Evolutionary conservation across 2,329 filamentous ascomycete species (phyloP).

Genomic region (Dothistroma septosporum): DNA sequence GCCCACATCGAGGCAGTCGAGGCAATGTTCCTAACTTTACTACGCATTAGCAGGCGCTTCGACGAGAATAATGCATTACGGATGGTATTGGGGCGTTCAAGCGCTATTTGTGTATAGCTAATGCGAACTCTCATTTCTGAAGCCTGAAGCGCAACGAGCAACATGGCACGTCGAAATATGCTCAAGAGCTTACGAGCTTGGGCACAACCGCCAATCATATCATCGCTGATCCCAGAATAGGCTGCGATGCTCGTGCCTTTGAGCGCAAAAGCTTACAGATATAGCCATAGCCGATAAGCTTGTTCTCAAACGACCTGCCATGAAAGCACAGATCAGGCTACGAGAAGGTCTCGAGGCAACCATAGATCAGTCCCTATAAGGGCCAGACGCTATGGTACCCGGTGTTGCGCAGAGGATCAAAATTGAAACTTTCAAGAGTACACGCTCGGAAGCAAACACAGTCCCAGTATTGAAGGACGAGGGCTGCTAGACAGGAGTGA

Average conservation of each 20-base stretch:
- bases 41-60: neutral
- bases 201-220: too few species aligned
- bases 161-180: neutral
- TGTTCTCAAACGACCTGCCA: neutral
- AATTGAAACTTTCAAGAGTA: too few species aligned
- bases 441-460: too few species aligned
- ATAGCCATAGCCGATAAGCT: neutral
- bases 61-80: conserved; percentile 3
- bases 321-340: neutral
- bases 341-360: neutral
- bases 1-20: neutral
- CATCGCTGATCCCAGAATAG: neutral
- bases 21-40: neutral
- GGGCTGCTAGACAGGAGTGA: too few species aligned
- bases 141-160: neutral
- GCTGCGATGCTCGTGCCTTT: neutral
- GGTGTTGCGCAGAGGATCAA: too few species aligned
- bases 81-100: neutral
- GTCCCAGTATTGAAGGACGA: too few species aligned
- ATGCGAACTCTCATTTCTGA: neutral
- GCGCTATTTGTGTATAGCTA: neutral
- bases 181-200: neutral
- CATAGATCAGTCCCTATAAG: neutral
- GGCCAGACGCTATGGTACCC: too few species aligned
- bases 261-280: neutral